These are phyloP conservation scores for Trichocladium antarcticum DNA, from an alignment of 495 filamentous ascomycete genomes.

Conservation along the genomic window DNA sequence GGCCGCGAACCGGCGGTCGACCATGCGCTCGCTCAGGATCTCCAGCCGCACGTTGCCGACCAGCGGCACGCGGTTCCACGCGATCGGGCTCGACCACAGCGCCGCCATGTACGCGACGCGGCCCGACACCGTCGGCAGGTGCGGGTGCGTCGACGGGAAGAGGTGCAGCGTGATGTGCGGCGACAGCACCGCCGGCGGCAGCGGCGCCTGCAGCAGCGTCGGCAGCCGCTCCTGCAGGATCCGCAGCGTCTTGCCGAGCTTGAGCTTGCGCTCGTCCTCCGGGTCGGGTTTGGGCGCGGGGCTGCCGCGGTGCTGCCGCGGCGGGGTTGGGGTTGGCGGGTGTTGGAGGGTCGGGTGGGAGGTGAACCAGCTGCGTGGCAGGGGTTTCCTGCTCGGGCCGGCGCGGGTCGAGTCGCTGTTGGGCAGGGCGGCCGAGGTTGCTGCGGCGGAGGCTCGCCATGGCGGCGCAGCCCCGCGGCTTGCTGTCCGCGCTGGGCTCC, in stretches of 20 bases:
- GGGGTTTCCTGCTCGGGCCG: too few relatives aligned
- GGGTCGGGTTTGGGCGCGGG: neutral
- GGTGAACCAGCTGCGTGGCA: too few relatives aligned
- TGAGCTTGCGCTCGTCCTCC: slow-evolving; percentile 59
- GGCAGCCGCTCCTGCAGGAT: slow-evolving; percentile 80
- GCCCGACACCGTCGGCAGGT: slow-evolving; percentile 84
- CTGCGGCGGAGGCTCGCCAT: neutral
- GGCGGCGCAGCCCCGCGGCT: neutral
- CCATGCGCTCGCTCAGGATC: slow-evolving; percentile 79
- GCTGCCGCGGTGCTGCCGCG: neutral
- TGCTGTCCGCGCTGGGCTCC: neutral
- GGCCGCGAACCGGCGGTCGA: slow-evolving; percentile 34
- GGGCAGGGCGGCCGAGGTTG: too few relatives aligned
- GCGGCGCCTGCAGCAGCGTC: slow-evolving; percentile 67
- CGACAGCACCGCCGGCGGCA: slow-evolving; percentile 77
- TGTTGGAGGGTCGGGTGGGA: too few relatives aligned
- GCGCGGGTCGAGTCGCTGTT: too few relatives aligned
- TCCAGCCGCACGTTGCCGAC: slow-evolving; percentile 79
- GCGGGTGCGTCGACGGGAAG: slow-evolving; percentile 91
- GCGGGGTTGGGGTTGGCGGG: neutral
- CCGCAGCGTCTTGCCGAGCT: slow-evolving; percentile 82
- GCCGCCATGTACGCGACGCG: slow-evolving; percentile 85
- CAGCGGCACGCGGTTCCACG: slow-evolving; percentile 85
- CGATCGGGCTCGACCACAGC: slow-evolving; percentile 87
- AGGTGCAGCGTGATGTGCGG: slow-evolving; percentile 87